Conservation (phyloP, 2,329 filamentous ascomycete species). For the Aschersonia sp. region DNA sequence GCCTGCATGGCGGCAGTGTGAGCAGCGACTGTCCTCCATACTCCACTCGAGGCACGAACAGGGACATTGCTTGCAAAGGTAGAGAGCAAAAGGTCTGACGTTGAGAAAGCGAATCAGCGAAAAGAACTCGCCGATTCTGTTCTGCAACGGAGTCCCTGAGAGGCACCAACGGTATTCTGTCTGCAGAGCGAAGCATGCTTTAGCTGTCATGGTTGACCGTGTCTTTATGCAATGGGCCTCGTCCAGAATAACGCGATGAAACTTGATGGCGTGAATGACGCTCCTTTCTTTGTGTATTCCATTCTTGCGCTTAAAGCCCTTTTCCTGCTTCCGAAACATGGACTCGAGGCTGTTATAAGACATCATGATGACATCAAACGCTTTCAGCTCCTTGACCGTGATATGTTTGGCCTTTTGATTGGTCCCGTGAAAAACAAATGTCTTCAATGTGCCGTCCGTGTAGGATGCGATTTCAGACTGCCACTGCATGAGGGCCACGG, state of each 20-base stretch:
- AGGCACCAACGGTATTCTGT: constrained; percentile 90
- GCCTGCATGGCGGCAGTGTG: constrained; percentile 36
- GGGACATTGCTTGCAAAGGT: constrained; percentile 78
- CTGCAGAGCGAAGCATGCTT: constrained; percentile 84
- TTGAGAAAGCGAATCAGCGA: constrained; percentile 87
- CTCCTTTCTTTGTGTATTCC: constrained; percentile 69
- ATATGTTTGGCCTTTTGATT: constrained; percentile 72
- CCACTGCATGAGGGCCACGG: constrained; percentile 95
- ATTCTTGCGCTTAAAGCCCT: constrained; percentile 72
- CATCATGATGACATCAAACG: constrained; percentile 90
- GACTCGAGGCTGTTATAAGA: constrained; percentile 90
- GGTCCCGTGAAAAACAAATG: constrained; percentile 79
- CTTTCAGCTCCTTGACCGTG: constrained; percentile 58
- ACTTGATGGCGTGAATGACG: constrained; percentile 70
- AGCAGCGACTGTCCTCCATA: constrained; percentile 58
- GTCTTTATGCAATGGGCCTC: constrained; percentile 93
- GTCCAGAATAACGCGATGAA: constrained; percentile 85
- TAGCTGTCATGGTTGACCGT: constrained; percentile 80
- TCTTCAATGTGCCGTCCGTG: constrained; percentile 80
- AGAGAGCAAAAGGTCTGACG: constrained; percentile 77
- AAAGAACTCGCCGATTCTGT: constrained; percentile 94
- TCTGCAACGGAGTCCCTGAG: constrained; percentile 89
- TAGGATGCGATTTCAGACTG: constrained; percentile 66
- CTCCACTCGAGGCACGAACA: constrained; percentile 78
- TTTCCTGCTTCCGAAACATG: constrained; percentile 81